Base-by-base conservation (phyloP, 23 red algal species). In the Gracilaria domingensis region DNA sequence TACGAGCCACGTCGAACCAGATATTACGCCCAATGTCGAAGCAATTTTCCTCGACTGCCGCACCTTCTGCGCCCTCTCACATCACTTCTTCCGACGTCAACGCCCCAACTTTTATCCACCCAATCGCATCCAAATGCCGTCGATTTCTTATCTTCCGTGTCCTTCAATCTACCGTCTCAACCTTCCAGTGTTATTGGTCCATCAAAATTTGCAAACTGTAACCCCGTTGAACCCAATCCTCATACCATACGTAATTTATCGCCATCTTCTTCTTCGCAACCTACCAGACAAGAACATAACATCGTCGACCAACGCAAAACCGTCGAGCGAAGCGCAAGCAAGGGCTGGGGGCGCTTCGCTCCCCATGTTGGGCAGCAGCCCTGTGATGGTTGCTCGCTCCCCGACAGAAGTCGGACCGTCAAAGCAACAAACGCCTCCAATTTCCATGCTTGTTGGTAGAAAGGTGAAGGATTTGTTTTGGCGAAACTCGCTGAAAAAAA, bases 351-450 rank as follows among this genome's bases (percentile, higher is more conserved):
- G 6, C 50, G 18, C 45, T 34, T 34, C 32, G 38, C 72, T 51
- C 21, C 53, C 79, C 54, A 59, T 82, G 53, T 60, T 82, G 49
- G 54, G 79, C 53, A 82, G 79, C 26, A 82, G 79, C 37, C 79
- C 79, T 42, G 79, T 82, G 23, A 42, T 51, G 23, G 72, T 30
- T 50, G 72, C 72, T 28, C 72, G 72, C 25, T 50, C 72, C 20
- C 23, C 72, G n/a, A 4, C 72, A 77, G 40, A 45, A 34, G 5
- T 51, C 8, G 21, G 23, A 8, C 38, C 11, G 17, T 30, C 72
- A 51, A 45, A 50, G n/a, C 38, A 77, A 28, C 38, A 30, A 24
- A 30, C 45, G 20, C 38, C 72, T 39, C 36, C 39, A 8, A 42
- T 51, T n/a, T 33, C 72, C 0, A 77, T 77, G 72, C 72, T 77